Evolutionary conservation across 768 basidiomycete genomes (phyloP), one percentile per base, ranked within the genome.

Genomic region (Russula brevipes): DNA sequence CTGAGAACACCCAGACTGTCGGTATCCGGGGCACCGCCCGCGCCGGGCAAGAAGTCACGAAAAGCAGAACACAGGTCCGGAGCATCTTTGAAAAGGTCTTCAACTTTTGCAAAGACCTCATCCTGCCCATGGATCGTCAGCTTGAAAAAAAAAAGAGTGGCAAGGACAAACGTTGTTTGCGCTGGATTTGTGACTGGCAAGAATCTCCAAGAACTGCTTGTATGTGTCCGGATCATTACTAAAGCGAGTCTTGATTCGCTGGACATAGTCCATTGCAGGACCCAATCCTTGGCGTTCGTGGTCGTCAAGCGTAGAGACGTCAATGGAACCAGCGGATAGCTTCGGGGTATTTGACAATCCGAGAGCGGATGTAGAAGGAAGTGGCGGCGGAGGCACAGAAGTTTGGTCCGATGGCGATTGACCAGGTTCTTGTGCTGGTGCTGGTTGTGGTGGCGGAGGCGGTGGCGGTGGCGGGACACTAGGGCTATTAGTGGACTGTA

Each of bases 241-340:
- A 74, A 92, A 97, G 16, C 94, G 86, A 62, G 89, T 87, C 74
- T 97, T 98, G 75, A 98, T 97, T 76, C 94, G 94, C 76, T 95
- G 94, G 38, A 99, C 94, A 69, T 96, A 98, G 69, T 92, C 86
- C 60, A 98, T 87, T 0, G 97, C 97, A 85, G 76, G 87, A 68
- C 86, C 84, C 46, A 89, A 83, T 30, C 69, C 69, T 36, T 66
- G 67, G 24, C 61, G 54, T 19, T 66, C 64, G 24, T 61, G 52
- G 52, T 67, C 64, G 19, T 66, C 66, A 16, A 36, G 14, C 2
- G 44, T 44, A 10, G 54, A 47, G 33, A 56, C 39, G 39, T 66
- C 65, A 19, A 56, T 57, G 10, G 60, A 60, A 30, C 60, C 17
- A 1, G 57, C 35, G 5, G 49, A 33, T 16, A 54, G 24, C 24